Conservation (phyloP, 306 rosid genomes). For the Rosa persica region DNA sequence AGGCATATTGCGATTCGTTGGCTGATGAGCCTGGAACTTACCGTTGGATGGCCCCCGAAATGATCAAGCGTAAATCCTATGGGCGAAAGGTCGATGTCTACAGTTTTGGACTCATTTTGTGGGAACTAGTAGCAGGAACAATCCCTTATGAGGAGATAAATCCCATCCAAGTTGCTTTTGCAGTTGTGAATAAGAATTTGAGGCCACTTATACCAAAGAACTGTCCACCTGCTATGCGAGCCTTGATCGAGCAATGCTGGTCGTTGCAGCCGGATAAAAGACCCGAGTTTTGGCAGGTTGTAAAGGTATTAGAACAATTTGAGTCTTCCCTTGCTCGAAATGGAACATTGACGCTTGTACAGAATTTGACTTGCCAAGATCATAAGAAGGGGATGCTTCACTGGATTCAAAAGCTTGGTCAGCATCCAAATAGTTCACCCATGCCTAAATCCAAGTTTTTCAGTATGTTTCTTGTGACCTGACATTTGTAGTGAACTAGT, state of each 20-base stretch:
- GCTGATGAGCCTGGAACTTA: constrained; percentile 59
- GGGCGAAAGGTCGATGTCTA: constrained; percentile 89
- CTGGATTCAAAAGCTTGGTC: constrained; percentile 89
- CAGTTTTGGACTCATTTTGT: constrained; percentile 84
- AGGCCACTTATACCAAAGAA: constrained; percentile 63
- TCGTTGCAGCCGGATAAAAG: constrained; percentile 67
- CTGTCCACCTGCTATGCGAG: constrained; percentile 69
- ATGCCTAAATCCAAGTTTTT: constrained; percentile 67
- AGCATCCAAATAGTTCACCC: constrained; percentile 47
- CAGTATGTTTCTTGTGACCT: constrained; percentile 40
- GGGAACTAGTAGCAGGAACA: constrained; percentile 86
- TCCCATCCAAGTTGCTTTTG: constrained; percentile 93
- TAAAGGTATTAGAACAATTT: constrained; percentile 77
- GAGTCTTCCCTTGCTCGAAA: constrained; percentile 61
- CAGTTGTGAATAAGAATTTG: constrained; percentile 77
- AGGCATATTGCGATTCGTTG: constrained; percentile 65
- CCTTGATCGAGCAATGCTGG: constrained; percentile 91
- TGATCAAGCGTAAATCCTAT: constrained; percentile 77
- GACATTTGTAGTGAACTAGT: constrained; percentile 24
- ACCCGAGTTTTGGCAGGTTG: constrained; percentile 89
- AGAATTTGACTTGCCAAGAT: constrained; percentile 51
- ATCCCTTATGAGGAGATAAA: constrained; percentile 79
- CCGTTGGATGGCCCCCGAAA: constrained; percentile 99
- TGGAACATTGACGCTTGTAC: constrained; percentile 57
- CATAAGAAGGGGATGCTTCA: constrained; percentile 81